Percentiles rank a stretch among this genome's conserved stretches.
Conservation (phyloP, 108 stramenopile species). For the Seminavis robusta region DNA sequence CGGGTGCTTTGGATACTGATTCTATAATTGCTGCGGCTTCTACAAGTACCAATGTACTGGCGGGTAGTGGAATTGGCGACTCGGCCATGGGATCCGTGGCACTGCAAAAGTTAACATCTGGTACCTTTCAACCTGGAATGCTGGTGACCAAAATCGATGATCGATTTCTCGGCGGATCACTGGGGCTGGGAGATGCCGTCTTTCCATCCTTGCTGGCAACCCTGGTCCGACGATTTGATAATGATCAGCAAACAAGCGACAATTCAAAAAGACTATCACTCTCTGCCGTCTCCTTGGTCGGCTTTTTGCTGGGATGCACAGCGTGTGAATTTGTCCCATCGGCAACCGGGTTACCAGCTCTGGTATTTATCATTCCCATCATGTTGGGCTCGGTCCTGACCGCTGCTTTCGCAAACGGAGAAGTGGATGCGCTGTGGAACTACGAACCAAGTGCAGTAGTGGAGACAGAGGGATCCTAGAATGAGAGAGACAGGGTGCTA, state of each 20-base stretch:
- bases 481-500: no score
- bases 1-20: not conserved
- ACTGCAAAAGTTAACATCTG: slow-evolving; percentile 22
- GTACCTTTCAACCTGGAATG: slow-evolving; percentile 44
- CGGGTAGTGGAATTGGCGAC: not conserved
- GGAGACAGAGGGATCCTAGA: no score
- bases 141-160: slow-evolving; percentile 30
- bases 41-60: no score
- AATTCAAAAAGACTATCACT: no score
- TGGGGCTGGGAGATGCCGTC: slow-evolving; percentile 56
- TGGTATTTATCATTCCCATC: slow-evolving; percentile 43
- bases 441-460: no score
- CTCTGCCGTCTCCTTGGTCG: slow-evolving; percentile 22
- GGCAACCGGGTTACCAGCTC: slow-evolving; percentile 33
- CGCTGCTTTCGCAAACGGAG: slow-evolving; percentile 12
- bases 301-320: slow-evolving; percentile 37
- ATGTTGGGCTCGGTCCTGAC: slow-evolving; percentile 33
- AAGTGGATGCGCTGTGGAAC: slow-evolving; percentile 24
- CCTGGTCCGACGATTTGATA: slow-evolving; percentile 31
- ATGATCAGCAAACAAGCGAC: not conserved
- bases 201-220: slow-evolving; percentile 48
- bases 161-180: slow-evolving; percentile 30
- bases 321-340: slow-evolving; percentile 41
- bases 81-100: slow-evolving; percentile 41
- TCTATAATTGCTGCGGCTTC: no score